phyloP scores from a whole-genome alignment of 1,284 basidiomycete genomes.

The Amylostereum chailletii region DNA sequence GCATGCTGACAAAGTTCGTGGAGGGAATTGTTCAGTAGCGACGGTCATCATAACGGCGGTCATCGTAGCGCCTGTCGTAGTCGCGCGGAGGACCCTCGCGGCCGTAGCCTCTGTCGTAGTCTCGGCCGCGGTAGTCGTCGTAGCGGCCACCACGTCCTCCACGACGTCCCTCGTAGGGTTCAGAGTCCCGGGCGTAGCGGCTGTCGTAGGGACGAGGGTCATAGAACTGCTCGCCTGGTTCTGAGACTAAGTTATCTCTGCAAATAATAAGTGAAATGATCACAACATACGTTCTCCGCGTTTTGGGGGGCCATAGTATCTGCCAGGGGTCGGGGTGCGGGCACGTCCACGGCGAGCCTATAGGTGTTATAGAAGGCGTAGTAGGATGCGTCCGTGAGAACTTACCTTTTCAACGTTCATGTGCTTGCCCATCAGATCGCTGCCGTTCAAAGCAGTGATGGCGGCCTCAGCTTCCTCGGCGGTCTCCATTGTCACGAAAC shows the following conservation, averaged over 20 bases:
- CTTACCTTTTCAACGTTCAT: conserved; percentile 82
- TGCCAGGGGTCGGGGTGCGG: conserved; percentile 89
- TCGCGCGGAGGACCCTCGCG: conserved; percentile 26
- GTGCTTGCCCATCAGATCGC: conserved; percentile 80
- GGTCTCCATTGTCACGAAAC: conserved; percentile 93
- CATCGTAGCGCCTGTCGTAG: conserved; percentile 39
- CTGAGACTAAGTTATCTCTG: not conserved
- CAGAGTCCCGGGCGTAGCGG: conserved; percentile 56
- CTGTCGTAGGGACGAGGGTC: conserved; percentile 77
- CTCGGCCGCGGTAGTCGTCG: conserved; percentile 38
- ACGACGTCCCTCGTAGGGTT: conserved; percentile 18
- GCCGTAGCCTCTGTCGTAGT: conserved; percentile 22
- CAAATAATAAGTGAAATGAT: not conserved
- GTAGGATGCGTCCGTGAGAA: conserved; percentile 1
- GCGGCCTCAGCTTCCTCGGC: conserved; percentile 85
- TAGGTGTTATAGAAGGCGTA: conserved; percentile 9
- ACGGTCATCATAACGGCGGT: conserved; percentile 29
- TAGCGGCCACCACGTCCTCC: conserved; percentile 23
- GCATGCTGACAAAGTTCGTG: too few relatives aligned
- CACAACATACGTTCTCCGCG: conserved; percentile 46
- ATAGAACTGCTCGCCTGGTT: conserved; percentile 62
- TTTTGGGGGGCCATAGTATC: conserved; percentile 90
- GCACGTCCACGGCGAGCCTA: conserved; percentile 91
- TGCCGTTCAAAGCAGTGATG: conserved; percentile 75
- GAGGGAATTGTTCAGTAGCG: conserved; percentile 19